These are phyloP conservation scores for Nectriaceae sp. DNA, from an alignment of 2,329 filamentous ascomycete species.

Conservation along the genomic window DNA sequence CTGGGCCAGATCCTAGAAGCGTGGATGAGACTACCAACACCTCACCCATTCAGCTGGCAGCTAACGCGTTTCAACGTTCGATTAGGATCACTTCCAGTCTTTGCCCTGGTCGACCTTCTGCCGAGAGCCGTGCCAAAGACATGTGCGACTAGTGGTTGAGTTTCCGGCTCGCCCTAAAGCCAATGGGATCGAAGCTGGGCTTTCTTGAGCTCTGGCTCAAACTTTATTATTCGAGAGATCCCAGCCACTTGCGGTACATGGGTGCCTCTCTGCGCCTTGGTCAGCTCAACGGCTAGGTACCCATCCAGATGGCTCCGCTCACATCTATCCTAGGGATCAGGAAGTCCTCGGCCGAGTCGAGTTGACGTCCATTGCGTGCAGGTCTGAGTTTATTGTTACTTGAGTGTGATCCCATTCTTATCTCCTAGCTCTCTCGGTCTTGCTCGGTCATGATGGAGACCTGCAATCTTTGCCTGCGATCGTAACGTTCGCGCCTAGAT, in stretches of 20 bases:
- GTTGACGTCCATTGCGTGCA: no score
- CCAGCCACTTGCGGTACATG: neutral
- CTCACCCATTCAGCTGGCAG: neutral
- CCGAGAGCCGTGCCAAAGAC: neutral
- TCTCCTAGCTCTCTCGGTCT: no score
- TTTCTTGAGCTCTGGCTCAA: neutral
- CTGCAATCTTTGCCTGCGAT: no score
- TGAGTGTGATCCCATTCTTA: no score
- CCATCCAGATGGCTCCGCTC: neutral
- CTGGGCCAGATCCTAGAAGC: neutral
- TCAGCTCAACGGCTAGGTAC: neutral
- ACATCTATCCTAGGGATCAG: neutral
- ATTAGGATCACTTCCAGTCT: no score
- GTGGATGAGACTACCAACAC: neutral
- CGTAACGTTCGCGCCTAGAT: no score
- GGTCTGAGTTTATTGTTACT: no score
- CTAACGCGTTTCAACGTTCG: neutral
- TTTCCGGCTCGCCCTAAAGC: neutral
- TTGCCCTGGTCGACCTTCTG: neutral
- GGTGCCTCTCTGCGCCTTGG: no score
- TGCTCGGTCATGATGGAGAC: no score
- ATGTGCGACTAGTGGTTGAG: neutral
- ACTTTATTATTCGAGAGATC: neutral
- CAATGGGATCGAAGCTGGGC: neutral
- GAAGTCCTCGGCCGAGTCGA: neutral